phyloP scores from a whole-genome alignment of 257 asterid genomes.

The Ajuga chamaepitys region DNA sequence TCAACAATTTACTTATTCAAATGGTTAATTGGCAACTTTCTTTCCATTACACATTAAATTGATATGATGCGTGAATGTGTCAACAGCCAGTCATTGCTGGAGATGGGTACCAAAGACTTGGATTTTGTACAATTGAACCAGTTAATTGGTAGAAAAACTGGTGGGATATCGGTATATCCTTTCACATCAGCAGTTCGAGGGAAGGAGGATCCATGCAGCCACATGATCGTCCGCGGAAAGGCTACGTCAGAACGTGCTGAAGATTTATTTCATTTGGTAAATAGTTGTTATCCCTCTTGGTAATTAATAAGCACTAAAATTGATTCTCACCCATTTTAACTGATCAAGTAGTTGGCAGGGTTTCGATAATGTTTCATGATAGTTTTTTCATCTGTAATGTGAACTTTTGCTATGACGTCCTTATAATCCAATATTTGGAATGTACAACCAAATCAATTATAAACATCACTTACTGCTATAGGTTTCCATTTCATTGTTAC shows the following conservation, averaged over 20 bases:
- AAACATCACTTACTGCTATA: not conserved
- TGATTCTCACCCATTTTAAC: too few relatives aligned
- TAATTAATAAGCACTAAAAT: constrained; percentile 4
- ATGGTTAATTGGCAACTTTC: not conserved
- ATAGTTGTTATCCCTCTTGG: constrained; percentile 2
- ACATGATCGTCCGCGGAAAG: constrained; percentile 86
- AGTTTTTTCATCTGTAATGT: not conserved
- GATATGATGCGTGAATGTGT: constrained; percentile 17
- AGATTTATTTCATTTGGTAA: constrained; percentile 86
- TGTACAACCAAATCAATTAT: not conserved
- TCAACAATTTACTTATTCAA: not conserved
- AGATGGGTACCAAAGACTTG: too few relatives aligned
- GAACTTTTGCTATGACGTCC: not conserved
- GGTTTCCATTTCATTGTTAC: not conserved
- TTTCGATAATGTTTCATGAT: too few relatives aligned
- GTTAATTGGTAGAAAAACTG: constrained; percentile 94
- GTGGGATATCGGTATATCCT: constrained; percentile 93
- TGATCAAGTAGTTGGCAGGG: too few relatives aligned
- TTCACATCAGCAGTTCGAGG: constrained; percentile 80
- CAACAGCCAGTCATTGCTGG: constrained; percentile 90
- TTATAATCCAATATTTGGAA: not conserved
- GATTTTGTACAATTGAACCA: constrained; percentile 92
- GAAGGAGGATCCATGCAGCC: too few relatives aligned
- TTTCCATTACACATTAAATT: constrained; percentile 2
- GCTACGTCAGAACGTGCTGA: constrained; percentile 85